Conservation (phyloP, 2,329 filamentous ascomycete species). For the Calonectria crousiana region DNA sequence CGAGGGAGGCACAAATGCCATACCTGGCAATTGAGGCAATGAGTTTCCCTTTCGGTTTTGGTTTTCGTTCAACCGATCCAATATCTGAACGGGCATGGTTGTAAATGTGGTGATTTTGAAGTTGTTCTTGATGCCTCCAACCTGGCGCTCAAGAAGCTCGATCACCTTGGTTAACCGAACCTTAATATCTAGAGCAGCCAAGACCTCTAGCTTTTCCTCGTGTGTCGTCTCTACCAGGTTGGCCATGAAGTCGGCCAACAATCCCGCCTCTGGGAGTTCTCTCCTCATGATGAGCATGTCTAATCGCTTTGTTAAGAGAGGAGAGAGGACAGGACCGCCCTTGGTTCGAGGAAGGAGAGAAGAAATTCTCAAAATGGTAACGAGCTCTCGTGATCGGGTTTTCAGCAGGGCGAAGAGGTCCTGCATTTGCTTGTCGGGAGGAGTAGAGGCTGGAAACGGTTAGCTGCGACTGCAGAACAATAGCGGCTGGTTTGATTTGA, state of each 20-base stretch:
- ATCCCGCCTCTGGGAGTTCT: slow-evolving; percentile 83
- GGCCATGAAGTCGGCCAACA: slow-evolving; percentile 95
- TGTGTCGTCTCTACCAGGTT: slow-evolving; percentile 89
- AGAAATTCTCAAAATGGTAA: slow-evolving; percentile 86
- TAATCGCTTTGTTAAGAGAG: slow-evolving; percentile 85
- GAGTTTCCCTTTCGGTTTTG: slow-evolving; percentile 50
- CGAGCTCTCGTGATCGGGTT: slow-evolving; percentile 85
- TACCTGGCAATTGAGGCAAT: slow-evolving; percentile 54
- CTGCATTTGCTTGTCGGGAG: slow-evolving; percentile 70
- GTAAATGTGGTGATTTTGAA: slow-evolving; percentile 86
- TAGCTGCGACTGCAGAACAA: slow-evolving; percentile 7
- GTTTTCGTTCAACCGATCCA: slow-evolving; percentile 63
- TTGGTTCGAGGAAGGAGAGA: slow-evolving; percentile 82
- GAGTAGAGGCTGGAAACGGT: slow-evolving; percentile 41
- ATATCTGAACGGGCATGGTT: slow-evolving; percentile 72
- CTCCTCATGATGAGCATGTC: slow-evolving; percentile 90
- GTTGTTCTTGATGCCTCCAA: slow-evolving; percentile 86
- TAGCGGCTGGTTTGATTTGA: slow-evolving; percentile 4
- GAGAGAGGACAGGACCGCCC: slow-evolving; percentile 76
- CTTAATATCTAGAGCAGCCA: slow-evolving; percentile 84
- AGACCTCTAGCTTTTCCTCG: slow-evolving; percentile 89
- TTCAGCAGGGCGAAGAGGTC: slow-evolving; percentile 85
- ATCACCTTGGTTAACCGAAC: slow-evolving; percentile 85
- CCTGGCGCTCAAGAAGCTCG: slow-evolving; percentile 85
- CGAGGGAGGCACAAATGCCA: slow-evolving; percentile 50